Base-by-base conservation (phyloP, 2,329 filamentous ascomycete genomes). In the Lasiodiplodia citricola region DNA sequence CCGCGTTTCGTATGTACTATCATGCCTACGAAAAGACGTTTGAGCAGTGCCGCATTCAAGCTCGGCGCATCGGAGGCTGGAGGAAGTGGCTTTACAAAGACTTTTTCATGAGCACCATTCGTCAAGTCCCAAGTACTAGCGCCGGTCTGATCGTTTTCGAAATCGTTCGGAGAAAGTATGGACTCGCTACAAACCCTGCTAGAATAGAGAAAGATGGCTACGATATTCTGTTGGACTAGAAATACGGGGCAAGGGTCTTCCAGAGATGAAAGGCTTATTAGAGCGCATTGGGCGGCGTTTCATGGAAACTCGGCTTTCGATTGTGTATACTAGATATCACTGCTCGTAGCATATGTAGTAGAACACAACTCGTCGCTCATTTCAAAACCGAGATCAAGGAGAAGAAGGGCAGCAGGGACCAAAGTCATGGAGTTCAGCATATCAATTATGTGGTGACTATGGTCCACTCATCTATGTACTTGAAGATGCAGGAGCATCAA, bases 61-160 rank as follows among this genome's bases (percentile, higher is more conserved):
- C 91, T 0, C 82, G 82, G 4, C 85, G 90, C 65, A 85, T 87
- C 0, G 83, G 86, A 18, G 85, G 86, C 0, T 83, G 90, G 77
- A 76, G 84, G 25, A 83, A 81, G 16, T 94, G 91, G 86, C 78
- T 94, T 6, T 94, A 91, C 75, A 83, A 87, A 5, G 90, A 89
- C 14, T 93, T 94, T 76, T 88, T 91, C 84, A 87, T 87, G 86
- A 90, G 86, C 66, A 91, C 91, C 0, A 85, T 93, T 65, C 83
- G 90, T 5, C 91, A 93, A 79, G 90, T 92, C 2, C 92, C 92
- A 0, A 92, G 90, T 75, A 94, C 92, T 2, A 91, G 89, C 70
- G 91, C 91, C 0, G 92, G 91, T 0, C 77, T 94, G 69, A 92
- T 94, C 72, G 92, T 93, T 23, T 94, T 94, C 76, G 92, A 94